A percentile compares a stretch with the other conserved stretches of the same genome.
phyloP scores from a whole-genome alignment of 208 protist species.

The Acanthamoeba lenticulata region DNA sequence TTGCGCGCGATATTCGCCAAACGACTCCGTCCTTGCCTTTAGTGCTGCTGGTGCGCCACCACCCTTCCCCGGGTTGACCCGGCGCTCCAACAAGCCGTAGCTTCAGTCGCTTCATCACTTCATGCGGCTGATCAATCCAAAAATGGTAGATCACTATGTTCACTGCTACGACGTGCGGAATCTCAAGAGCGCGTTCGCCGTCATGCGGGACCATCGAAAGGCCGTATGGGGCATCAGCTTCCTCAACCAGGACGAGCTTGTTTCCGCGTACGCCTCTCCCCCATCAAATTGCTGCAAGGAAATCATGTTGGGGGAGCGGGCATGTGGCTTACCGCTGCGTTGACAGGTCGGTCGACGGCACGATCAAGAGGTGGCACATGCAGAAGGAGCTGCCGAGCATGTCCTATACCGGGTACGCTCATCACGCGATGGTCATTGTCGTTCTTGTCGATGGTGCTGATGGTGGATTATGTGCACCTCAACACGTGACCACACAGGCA shows the following conservation, averaged over 20 bases:
- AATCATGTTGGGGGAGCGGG: no score
- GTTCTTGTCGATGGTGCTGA: neutral
- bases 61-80: no score
- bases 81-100: no score
- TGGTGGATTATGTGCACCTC: no score
- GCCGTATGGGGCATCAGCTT: slow-evolving; percentile 3
- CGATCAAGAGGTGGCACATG: slow-evolving; percentile 8
- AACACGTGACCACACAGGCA: neutral
- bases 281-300: no score
- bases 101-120: no score
- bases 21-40: neutral
- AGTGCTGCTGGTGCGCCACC: neutral
- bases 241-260: neutral
- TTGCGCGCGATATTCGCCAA: neutral
- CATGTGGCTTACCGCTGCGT: neutral
- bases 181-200: neutral
- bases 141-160: slow-evolving; percentile 15
- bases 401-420: neutral
- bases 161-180: neutral
- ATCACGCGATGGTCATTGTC: no score
- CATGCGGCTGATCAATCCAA: no score
- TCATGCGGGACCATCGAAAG: neutral
- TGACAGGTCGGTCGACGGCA: neutral
- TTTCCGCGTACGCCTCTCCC: neutral
- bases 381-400: neutral